Conservation (phyloP, 2,329 filamentous ascomycete genomes). For the Fusarium mundagurra region DNA sequence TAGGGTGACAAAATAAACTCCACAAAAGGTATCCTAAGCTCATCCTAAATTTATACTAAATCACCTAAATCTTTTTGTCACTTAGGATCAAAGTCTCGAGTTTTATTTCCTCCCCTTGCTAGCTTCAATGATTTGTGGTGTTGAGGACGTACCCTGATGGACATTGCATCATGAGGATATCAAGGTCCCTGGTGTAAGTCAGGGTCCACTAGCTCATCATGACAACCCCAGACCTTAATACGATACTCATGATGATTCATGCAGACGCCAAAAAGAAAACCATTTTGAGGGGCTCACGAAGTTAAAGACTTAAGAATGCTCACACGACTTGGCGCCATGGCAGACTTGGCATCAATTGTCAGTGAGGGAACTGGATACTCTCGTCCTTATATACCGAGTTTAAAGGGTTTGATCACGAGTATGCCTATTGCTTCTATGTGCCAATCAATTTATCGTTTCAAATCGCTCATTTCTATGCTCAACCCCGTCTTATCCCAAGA, state of each 20-base stretch:
- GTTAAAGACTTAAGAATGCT: neutral
- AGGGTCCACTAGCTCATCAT: constrained; percentile 20
- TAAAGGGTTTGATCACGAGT: neutral
- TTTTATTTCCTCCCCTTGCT: too few relatives aligned
- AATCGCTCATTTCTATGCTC: neutral
- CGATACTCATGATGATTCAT: neutral
- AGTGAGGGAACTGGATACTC: neutral
- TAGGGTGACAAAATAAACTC: too few relatives aligned
- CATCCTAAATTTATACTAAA: too few relatives aligned
- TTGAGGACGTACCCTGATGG: constrained; percentile 30
- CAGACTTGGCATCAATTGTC: neutral
- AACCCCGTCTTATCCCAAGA: neutral
- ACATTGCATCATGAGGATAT: constrained; percentile 35
- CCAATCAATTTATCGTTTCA: neutral
- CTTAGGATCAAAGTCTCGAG: too few relatives aligned
- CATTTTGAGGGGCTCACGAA: accelerated
- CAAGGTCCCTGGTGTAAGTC: constrained; percentile 16
- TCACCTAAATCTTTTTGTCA: too few relatives aligned
- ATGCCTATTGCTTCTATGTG: neutral
- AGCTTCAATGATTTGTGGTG: neutral
- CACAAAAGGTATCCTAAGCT: too few relatives aligned
- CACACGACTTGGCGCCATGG: neutral
- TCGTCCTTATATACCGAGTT: neutral
- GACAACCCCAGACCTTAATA: neutral
- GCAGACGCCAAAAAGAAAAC: accelerated